Percentiles rank a stretch among this genome's conserved stretches.
Conservation (phyloP, 2,329 filamentous ascomycete species). For the Botrytis tulipae region DNA sequence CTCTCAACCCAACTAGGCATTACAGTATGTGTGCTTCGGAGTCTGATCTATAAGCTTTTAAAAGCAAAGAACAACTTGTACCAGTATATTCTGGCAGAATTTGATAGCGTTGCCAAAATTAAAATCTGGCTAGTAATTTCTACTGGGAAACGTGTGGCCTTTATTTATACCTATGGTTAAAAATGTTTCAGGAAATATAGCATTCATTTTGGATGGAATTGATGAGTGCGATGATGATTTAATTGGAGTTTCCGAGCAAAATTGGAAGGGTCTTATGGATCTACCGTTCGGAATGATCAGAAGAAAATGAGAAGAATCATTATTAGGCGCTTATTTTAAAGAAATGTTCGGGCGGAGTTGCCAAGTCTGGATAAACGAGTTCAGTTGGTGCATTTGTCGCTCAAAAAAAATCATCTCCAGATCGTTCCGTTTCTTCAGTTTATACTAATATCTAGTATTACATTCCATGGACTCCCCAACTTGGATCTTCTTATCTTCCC, state of each 20-base stretch:
- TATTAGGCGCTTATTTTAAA: background rate
- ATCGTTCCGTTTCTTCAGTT: background rate
- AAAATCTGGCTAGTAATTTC: background rate
- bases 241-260: no score
- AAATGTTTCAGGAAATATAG: background rate
- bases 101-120: background rate
- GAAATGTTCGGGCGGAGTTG: no score
- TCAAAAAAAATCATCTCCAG: background rate
- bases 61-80: background rate
- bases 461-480: no score
- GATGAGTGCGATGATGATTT: background rate
- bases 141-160: background rate
- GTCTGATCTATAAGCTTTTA: background rate
- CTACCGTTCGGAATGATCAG: rapidly evolving
- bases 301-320: no score
- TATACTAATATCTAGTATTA: background rate
- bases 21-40: background rate
- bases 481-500: background rate
- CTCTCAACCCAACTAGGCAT: background rate
- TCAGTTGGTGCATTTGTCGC: background rate
- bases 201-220: background rate
- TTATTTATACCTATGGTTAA: background rate
- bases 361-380: background rate
- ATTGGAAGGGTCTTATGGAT: no score
- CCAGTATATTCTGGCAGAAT: background rate